These are phyloP conservation scores for Termitomyces sp. DNA, from an alignment of 768 basidiomycete genomes.

Conservation along the genomic window DNA sequence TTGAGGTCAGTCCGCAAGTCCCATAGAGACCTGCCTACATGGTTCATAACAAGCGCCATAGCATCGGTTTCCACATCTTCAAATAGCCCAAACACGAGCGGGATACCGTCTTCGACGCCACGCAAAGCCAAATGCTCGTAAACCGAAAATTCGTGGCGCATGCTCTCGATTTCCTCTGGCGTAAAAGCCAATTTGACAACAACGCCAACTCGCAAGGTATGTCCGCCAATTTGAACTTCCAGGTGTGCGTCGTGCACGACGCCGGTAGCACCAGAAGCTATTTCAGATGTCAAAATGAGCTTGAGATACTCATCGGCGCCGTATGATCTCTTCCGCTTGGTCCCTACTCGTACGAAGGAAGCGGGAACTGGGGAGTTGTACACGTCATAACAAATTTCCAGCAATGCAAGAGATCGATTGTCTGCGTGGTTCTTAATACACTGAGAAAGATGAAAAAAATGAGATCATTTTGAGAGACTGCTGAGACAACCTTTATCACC, in stretches of 20 bases:
- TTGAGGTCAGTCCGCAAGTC: background rate
- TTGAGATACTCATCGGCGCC: slow-evolving; percentile 3
- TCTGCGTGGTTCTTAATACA: background rate
- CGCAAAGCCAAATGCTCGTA: background rate
- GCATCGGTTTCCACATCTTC: slow-evolving; percentile 10
- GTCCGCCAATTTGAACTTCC: background rate
- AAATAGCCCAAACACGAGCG: slow-evolving; percentile 9
- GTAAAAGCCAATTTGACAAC: slow-evolving; percentile 14
- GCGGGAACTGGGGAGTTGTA: slow-evolving; percentile 11
- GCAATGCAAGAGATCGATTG: slow-evolving; percentile 3
- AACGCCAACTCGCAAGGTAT: background rate
- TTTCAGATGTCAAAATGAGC: slow-evolving; percentile 7
- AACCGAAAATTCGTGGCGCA: slow-evolving; percentile 12
- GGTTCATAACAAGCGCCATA: slow-evolving; percentile 11
- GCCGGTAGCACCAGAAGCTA: slow-evolving; percentile 9
- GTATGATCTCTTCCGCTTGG: slow-evolving; percentile 1
- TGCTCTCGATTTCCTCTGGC: slow-evolving; percentile 2
- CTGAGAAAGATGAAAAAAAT: background rate
- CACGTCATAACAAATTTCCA: slow-evolving; percentile 7
- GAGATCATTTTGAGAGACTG: background rate
- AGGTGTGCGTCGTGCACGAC: slow-evolving; percentile 5
- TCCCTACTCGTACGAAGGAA: slow-evolving; percentile 6
- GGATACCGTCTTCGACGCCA: slow-evolving; percentile 9
- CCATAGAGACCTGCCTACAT: slow-evolving; percentile 6
- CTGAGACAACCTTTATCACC: background rate